phyloP scores from a whole-genome alignment of 129 eudicot genomes.

The Oenanthe sinensis region DNA sequence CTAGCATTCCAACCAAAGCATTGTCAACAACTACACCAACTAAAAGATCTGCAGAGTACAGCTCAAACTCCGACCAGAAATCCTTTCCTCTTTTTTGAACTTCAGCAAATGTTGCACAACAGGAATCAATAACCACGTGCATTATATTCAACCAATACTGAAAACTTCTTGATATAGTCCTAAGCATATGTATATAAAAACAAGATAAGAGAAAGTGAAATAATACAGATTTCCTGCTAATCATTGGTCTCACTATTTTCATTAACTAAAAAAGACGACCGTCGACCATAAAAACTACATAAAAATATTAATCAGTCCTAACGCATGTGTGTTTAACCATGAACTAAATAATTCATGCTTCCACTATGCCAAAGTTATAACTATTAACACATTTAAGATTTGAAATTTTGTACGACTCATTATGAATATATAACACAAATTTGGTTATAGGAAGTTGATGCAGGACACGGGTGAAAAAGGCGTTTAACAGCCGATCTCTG shows the following conservation, averaged over 20 bases:
- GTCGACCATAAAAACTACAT: background rate
- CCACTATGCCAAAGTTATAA: background rate
- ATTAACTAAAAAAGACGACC: background rate
- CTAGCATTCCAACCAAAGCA: constrained; percentile 93
- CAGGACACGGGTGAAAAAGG: too few relatives aligned
- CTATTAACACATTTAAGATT: background rate
- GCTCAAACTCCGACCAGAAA: constrained; percentile 92
- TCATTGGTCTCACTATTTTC: background rate
- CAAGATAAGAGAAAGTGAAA: background rate
- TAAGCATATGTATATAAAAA: background rate
- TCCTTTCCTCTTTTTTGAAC: constrained; percentile 88
- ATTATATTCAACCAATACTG: background rate
- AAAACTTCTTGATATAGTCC: background rate
- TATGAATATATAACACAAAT: background rate
- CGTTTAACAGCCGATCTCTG: too few relatives aligned
- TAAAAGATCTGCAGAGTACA: constrained; percentile 86
- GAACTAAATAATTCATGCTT: background rate
- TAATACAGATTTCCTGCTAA: background rate
- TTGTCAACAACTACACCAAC: constrained; percentile 90
- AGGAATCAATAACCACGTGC: constrained; percentile 88
- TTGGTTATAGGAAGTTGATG: background rate
- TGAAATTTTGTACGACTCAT: background rate
- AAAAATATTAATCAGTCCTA: background rate
- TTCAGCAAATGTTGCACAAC: constrained; percentile 97
- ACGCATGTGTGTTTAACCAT: background rate